Evolutionary conservation across 1,284 basidiomycete species (phyloP).

Genomic region (Irpex lacteus): DNA sequence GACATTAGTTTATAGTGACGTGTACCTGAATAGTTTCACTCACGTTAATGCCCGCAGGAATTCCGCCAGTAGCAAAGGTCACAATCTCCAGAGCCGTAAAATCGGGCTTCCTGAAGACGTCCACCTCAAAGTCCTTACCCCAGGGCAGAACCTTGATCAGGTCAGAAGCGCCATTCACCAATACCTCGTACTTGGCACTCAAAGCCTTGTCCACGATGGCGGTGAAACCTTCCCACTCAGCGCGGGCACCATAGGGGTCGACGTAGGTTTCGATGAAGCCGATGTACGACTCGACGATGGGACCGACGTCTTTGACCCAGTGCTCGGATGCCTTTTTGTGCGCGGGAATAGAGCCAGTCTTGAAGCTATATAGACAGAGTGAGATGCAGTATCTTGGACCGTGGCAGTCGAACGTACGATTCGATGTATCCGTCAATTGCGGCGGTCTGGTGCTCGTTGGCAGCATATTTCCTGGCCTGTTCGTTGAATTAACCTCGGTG

Average conservation of each 20-base stretch:
- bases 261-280: slow-evolving; percentile 73
- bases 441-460: slow-evolving; percentile 67
- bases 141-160: slow-evolving; percentile 81
- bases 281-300: slow-evolving; percentile 85
- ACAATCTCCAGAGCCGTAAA: slow-evolving; percentile 82
- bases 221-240: slow-evolving; percentile 90
- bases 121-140: slow-evolving; percentile 81
- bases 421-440: slow-evolving; percentile 80
- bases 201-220: slow-evolving; percentile 83
- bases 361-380: slow-evolving; percentile 48
- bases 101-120: slow-evolving; percentile 81
- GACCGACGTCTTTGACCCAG: slow-evolving; percentile 86
- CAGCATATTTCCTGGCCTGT: slow-evolving; percentile 68
- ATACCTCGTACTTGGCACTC: slow-evolving; percentile 74
- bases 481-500: neutral
- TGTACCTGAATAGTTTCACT: slow-evolving; percentile 16
- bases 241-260: slow-evolving; percentile 79
- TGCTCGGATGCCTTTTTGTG: slow-evolving; percentile 74
- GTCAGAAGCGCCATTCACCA: slow-evolving; percentile 73
- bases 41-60: slow-evolving; percentile 83
- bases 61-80: slow-evolving; percentile 79
- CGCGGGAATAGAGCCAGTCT: slow-evolving; percentile 72
- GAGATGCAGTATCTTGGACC: neutral
- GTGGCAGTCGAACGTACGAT: slow-evolving; percentile 46
- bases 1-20: neutral